Evolutionary conservation across 352 stramenopile genomes (phyloP).

Genomic region (Globisporangium viniferum): DNA sequence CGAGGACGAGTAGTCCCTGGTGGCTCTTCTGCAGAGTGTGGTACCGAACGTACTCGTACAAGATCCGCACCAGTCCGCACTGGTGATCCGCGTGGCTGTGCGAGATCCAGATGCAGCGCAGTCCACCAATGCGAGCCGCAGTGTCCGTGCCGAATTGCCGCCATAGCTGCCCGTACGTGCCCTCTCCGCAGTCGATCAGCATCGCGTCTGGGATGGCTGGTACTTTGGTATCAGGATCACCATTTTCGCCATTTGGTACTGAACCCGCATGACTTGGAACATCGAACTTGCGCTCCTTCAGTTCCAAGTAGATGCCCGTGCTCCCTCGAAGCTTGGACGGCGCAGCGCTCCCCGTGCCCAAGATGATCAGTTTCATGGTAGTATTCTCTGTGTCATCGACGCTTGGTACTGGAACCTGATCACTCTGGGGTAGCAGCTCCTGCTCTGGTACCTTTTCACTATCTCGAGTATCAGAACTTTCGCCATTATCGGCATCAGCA

Average conservation of each 20-base stretch:
- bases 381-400: background rate
- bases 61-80: slow-evolving; percentile 91
- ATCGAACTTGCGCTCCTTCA: slow-evolving; percentile 21
- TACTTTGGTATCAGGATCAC: background rate
- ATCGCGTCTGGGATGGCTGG: slow-evolving; percentile 38
- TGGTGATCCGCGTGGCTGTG: slow-evolving; percentile 98
- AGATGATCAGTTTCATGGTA: slow-evolving; percentile 72
- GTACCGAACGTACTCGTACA: slow-evolving; percentile 59
- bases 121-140: slow-evolving; percentile 33
- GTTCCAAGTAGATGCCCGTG: slow-evolving; percentile 89
- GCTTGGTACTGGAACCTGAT: background rate
- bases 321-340: slow-evolving; percentile 97
- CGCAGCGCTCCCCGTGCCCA: slow-evolving; percentile 94
- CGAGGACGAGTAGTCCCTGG: slow-evolving; percentile 39
- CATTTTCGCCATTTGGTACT: background rate
- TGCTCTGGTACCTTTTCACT: background rate
- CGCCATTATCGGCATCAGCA: background rate
- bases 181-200: slow-evolving; percentile 95
- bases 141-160: slow-evolving; percentile 47
- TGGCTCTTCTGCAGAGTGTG: slow-evolving; percentile 10
- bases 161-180: slow-evolving; percentile 91
- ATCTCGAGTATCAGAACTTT: background rate
- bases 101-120: slow-evolving; percentile 95
- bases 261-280: background rate
- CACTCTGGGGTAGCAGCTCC: background rate